phyloP scores from a whole-genome alignment of 139 green algal genomes.

The Chlorella sp. region DNA sequence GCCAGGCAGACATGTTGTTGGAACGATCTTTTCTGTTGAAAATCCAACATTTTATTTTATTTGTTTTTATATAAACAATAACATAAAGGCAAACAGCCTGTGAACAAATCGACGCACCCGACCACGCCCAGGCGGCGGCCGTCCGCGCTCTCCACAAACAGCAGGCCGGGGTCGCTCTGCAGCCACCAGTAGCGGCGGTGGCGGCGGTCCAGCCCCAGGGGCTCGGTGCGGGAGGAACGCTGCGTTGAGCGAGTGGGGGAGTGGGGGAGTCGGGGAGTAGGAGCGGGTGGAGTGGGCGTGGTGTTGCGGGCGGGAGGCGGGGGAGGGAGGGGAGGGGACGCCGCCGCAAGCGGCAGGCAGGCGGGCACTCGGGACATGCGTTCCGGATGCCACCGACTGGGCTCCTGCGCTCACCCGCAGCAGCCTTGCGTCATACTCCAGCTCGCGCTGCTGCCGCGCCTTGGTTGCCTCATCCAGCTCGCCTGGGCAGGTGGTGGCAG shows the following conservation, averaged over 20 bases:
- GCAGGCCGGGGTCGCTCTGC: slow-evolving; percentile 20
- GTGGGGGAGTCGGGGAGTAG: background rate
- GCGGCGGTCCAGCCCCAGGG: slow-evolving; percentile 66
- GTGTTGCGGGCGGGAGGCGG: background rate
- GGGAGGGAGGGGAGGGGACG: background rate
- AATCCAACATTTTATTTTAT: no score
- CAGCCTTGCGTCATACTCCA: slow-evolving; percentile 48
- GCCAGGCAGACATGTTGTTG: no score
- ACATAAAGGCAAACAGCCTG: no score
- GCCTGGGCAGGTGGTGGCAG: background rate
- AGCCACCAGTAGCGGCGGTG: slow-evolving; percentile 69
- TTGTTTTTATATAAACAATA: no score
- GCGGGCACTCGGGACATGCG: background rate
- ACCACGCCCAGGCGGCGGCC: slow-evolving; percentile 30
- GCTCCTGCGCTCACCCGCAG: no score
- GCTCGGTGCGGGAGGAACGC: slow-evolving; percentile 44
- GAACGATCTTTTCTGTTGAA: no score
- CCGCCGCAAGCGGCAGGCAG: background rate
- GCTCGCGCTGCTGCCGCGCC: slow-evolving; percentile 30
- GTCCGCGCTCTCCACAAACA: slow-evolving; percentile 44
- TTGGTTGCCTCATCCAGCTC: slow-evolving; percentile 7
- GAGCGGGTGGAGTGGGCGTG: background rate
- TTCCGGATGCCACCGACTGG: no score
- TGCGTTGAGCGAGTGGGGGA: slow-evolving; percentile 1
- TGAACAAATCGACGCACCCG: no score